Evolutionary conservation across 352 stramenopile species (phyloP).

Genomic region (Pythium phragmitis): DNA sequence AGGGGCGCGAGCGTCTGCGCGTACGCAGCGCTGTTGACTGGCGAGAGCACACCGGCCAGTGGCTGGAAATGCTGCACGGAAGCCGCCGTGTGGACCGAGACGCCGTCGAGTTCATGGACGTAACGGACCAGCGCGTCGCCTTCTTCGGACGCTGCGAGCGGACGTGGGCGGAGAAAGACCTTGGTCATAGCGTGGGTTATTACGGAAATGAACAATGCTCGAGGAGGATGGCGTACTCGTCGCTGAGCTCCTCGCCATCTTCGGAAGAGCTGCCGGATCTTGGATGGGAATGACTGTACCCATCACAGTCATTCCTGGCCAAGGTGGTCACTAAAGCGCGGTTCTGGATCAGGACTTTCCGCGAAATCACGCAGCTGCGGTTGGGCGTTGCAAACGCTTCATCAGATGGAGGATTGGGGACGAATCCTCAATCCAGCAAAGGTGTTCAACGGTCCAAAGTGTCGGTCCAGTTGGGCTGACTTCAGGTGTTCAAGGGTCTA

Average conservation of each 20-base stretch:
- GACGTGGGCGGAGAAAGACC: conserved; percentile 40
- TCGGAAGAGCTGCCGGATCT: background rate
- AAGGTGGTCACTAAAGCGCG: too few species aligned
- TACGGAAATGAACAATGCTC: background rate
- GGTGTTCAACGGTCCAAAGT: too few species aligned
- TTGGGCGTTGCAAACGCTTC: too few species aligned
- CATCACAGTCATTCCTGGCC: conserved; percentile 2
- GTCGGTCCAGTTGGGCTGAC: too few species aligned
- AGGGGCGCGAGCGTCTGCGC: conserved; percentile 33
- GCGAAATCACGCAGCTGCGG: too few species aligned
- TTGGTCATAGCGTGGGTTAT: conserved; percentile 30
- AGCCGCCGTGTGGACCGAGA: background rate
- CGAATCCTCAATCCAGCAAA: too few species aligned
- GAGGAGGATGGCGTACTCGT: background rate
- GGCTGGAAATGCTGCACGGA: conserved; percentile 30
- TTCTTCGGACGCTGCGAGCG: conserved; percentile 30
- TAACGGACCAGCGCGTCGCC: conserved; percentile 29
- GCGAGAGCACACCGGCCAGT: conserved; percentile 40
- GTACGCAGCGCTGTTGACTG: conserved; percentile 36
- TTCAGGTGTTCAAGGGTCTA: too few species aligned
- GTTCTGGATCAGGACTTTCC: too few species aligned
- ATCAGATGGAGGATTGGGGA: too few species aligned
- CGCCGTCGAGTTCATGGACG: background rate
- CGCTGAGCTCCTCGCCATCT: background rate
- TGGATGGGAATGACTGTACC: conserved; percentile 2